Evolutionary conservation across 176 grass and related monocot species (phyloP).

Genomic region (Raddia distichophylla): DNA sequence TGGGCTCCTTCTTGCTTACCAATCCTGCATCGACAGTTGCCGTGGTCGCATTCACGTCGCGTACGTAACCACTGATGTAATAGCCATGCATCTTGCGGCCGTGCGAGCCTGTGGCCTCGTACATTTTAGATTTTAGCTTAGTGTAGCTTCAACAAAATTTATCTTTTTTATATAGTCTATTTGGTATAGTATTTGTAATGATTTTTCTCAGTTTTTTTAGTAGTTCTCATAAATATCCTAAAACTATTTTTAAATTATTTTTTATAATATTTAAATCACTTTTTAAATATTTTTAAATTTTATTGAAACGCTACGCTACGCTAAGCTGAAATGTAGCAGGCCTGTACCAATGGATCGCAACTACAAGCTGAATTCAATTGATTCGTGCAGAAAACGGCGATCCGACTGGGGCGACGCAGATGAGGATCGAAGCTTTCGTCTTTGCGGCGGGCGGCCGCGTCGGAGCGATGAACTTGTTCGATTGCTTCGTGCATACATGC

Average conservation of each 20-base stretch:
- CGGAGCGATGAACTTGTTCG: not conserved
- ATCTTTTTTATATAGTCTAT: too few species aligned
- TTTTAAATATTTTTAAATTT: too few species aligned
- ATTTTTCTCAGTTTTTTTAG: too few species aligned
- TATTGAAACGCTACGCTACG: too few species aligned
- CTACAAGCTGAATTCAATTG: not conserved
- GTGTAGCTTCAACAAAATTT: too few species aligned
- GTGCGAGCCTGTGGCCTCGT: too few species aligned
- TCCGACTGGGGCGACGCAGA: not conserved
- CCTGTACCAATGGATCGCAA: not conserved
- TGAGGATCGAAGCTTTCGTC: not conserved
- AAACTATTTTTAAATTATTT: too few species aligned
- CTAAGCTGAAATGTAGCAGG: too few species aligned
- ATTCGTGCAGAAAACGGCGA: not conserved
- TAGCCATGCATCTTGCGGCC: not conserved
- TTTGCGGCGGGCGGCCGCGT: conserved; percentile 13
- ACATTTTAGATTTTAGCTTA: too few species aligned
- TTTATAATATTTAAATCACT: too few species aligned
- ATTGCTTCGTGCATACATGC: not conserved
- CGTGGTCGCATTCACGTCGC: conserved; percentile 6
- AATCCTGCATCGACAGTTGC: not conserved
- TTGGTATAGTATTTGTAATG: too few species aligned
- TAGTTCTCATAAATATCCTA: too few species aligned
- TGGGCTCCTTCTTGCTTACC: not conserved
- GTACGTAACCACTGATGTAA: not conserved